phyloP scores from a whole-genome alignment of 129 eudicot genomes.

The Pittosporum tobira region DNA sequence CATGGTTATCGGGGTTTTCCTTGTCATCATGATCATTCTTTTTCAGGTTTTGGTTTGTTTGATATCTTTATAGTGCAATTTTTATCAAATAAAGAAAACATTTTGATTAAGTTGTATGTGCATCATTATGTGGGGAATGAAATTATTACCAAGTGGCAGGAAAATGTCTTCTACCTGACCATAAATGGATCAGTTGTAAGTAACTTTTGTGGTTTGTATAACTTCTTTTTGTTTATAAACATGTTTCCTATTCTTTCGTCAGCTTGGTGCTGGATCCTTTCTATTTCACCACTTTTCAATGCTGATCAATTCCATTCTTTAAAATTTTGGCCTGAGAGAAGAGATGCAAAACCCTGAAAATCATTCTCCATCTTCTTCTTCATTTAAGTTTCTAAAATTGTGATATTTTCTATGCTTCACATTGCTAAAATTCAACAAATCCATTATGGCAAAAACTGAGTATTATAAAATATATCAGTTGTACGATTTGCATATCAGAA shows the following conservation, averaged over 20 bases:
- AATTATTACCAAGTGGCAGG: conserved; percentile 86
- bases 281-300: conserved; percentile 56
- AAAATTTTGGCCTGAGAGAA: conserved; percentile 73
- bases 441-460: background rate
- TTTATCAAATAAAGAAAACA: too few relatives aligned
- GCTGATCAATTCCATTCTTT: conserved; percentile 67
- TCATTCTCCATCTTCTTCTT: background rate
- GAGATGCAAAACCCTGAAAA: conserved; percentile 95
- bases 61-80: background rate
- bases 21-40: conserved; percentile 70
- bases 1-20: conserved; percentile 71
- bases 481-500: background rate
- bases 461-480: too few relatives aligned
- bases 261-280: conserved; percentile 93
- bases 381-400: background rate
- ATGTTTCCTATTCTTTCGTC: conserved; percentile 13
- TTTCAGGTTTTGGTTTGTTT: conserved; percentile 54
- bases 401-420: background rate
- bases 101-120: background rate
- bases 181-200: conserved; percentile 67
- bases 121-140: conserved; percentile 65
- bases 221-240: background rate
- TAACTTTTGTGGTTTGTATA: background rate
- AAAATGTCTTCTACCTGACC: conserved; percentile 64
- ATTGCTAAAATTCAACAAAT: background rate